Evolutionary conservation across 1,284 basidiomycete species (phyloP).

Genomic region (Schizophyllum amplum): DNA sequence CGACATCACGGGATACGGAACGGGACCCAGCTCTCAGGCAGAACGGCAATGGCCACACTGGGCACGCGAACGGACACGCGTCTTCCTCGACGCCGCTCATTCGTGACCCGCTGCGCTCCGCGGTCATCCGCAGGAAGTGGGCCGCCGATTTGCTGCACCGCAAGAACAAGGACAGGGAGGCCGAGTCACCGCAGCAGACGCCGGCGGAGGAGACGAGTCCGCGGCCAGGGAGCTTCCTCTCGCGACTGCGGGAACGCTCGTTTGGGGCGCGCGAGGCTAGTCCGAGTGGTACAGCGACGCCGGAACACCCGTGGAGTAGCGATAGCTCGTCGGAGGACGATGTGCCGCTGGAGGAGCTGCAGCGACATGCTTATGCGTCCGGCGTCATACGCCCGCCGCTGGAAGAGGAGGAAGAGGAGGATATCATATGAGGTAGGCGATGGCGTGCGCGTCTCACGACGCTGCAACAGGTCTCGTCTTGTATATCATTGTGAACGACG

Average conservation of each 20-base stretch:
- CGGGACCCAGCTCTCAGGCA: background rate
- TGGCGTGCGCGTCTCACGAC: no score
- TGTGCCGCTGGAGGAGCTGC: slow-evolving; percentile 17
- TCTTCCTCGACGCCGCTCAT: background rate
- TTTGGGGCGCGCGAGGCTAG: slow-evolving; percentile 26
- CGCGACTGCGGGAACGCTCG: slow-evolving; percentile 43
- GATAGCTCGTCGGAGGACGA: slow-evolving; percentile 61
- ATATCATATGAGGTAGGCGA: background rate
- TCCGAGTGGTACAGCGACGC: slow-evolving; percentile 19
- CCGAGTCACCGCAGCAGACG: background rate
- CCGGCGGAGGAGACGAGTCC: background rate
- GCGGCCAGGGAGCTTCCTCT: slow-evolving; percentile 27
- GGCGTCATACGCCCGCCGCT: background rate
- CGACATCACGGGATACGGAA: slow-evolving; percentile 12
- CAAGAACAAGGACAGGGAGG: slow-evolving; percentile 4
- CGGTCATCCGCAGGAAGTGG: slow-evolving; percentile 6
- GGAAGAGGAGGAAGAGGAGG: background rate
- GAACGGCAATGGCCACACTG: background rate
- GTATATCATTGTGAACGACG: no score
- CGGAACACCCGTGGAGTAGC: slow-evolving; percentile 48
- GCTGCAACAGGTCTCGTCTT: no score
- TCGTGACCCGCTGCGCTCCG: slow-evolving; percentile 17
- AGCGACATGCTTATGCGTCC: background rate
- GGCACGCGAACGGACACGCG: background rate
- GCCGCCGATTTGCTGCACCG: slow-evolving; percentile 16